Base-by-base conservation (phyloP, 352 stramenopile species). In the Peronospora belbahrii region DNA sequence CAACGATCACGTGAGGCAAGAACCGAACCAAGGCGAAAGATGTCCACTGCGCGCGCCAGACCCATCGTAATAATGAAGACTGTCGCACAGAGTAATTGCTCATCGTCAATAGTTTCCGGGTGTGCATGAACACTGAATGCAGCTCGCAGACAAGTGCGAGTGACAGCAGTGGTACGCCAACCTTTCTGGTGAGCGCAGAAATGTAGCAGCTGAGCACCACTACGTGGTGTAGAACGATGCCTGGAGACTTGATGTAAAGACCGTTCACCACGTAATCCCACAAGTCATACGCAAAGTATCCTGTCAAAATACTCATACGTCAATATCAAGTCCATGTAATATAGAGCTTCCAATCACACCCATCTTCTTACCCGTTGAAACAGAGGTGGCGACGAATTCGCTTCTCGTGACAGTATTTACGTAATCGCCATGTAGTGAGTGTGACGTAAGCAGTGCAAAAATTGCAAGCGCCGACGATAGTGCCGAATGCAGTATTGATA, bases 231-330 rank as follows among this genome's bases (percentile, higher is more conserved):
- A 73, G 42, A 19, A 89, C 61, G 45, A 89, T 85, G 19, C 67
- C 69, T 6, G 74, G 73, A 0, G 74, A 62, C 51, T 87, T 87
- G 57, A 83, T 62, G 50, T 89, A 86, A 27, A 89, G 52, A 0
- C 71, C 58, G 31, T 89, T 72, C 19, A 87, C 60, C 57, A 85
- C 52, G 30, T 77, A 89, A 52, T 89, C 78, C 70, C 73, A 84
- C 39, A 87, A 68, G 38, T 89, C 78, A 42, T 89, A 87, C n/a
- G 70, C 74, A 55, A 89, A 89, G 51, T 89, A 89, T 11, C 78
- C 59, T 68, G 22, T 17, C 6, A 15, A 50, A 64, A 38, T 13
- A 60, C 34, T 10, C n/a, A 31, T 18, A 10, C 2, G 14, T 52
- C 2, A n/a, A 19, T 22, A 27, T 25, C 23, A 25, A 31, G 38